phyloP scores from a whole-genome alignment of 345 rosid species.

The Sonneratia caseolaris region DNA sequence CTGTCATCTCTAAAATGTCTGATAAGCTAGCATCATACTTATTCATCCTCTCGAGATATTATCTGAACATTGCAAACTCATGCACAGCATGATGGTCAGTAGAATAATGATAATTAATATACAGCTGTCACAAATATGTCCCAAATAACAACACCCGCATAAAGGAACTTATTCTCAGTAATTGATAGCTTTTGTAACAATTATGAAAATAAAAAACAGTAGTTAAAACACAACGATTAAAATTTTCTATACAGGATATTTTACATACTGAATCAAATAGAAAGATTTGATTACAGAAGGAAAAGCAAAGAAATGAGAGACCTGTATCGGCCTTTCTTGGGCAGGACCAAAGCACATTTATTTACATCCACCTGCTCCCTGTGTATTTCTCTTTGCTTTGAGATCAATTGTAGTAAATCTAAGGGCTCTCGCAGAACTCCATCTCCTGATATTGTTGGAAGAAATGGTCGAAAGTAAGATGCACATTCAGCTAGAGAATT shows the following conservation, averaged over 20 bases:
- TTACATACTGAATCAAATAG: neutral
- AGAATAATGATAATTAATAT: too few relatives aligned
- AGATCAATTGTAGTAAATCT: neutral
- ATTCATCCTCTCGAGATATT: neutral
- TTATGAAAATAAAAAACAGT: neutral
- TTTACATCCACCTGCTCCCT: neutral
- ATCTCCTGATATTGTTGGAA: constrained; percentile 1
- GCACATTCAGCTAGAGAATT: neutral
- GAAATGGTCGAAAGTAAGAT: neutral
- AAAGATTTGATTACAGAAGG: neutral
- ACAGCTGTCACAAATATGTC: neutral
- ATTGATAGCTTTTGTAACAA: too few relatives aligned
- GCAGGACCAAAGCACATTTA: neutral
- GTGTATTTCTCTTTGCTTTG: neutral
- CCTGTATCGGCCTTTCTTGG: neutral
- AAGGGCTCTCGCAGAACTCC: constrained; percentile 3
- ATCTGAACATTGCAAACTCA: too few relatives aligned
- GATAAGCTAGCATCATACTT: neutral
- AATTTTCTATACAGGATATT: neutral
- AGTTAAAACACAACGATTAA: neutral
- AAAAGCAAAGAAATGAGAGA: neutral
- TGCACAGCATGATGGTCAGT: too few relatives aligned
- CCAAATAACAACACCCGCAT: neutral
- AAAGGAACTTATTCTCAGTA: neutral
- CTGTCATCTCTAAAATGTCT: too few relatives aligned